phyloP scores from a whole-genome alignment of 2,329 filamentous ascomycete genomes.

The Hypocrella siamensis region DNA sequence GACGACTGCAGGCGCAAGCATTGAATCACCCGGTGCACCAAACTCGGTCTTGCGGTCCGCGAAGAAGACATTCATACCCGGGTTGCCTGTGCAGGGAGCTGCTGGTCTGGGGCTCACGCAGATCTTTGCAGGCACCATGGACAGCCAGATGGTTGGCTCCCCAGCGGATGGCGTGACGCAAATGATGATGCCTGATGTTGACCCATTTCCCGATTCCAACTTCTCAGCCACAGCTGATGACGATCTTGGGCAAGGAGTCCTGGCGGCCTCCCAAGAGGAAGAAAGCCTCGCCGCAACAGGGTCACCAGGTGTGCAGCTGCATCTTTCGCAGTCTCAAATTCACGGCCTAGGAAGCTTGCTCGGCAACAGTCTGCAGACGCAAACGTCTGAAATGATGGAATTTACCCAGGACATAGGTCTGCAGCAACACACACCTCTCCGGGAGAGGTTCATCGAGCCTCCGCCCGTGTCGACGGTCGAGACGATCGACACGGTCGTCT shows the following conservation, averaged over 20 bases:
- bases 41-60: constrained; percentile 53
- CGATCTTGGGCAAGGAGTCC: constrained; percentile 33
- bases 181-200: constrained; percentile 41
- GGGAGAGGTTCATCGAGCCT: constrained; percentile 47
- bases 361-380: constrained; percentile 32
- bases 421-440: constrained; percentile 55
- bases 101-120: constrained; percentile 67
- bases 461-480: constrained; percentile 54
- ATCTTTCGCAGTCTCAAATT: constrained; percentile 45
- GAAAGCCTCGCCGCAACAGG: constrained; percentile 22
- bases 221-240: constrained; percentile 47
- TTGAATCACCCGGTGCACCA: constrained; percentile 37
- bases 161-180: constrained; percentile 18
- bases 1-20: constrained; percentile 26
- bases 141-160: constrained; percentile 26
- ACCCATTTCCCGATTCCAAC: constrained; percentile 40
- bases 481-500: constrained; percentile 54
- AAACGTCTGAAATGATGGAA: constrained; percentile 55
- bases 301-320: constrained; percentile 34
- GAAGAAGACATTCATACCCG: constrained; percentile 55
- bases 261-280: constrained; percentile 27
- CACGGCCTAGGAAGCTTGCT: constrained; percentile 42
- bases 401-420: constrained; percentile 73
- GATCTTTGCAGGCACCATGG: constrained; percentile 83
- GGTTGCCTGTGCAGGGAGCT: constrained; percentile 42